Evolutionary conservation across 106 monocot genomes (phyloP), one percentile per base, ranked within the genome.

Genomic region (Dioscorea zingiberensis): DNA sequence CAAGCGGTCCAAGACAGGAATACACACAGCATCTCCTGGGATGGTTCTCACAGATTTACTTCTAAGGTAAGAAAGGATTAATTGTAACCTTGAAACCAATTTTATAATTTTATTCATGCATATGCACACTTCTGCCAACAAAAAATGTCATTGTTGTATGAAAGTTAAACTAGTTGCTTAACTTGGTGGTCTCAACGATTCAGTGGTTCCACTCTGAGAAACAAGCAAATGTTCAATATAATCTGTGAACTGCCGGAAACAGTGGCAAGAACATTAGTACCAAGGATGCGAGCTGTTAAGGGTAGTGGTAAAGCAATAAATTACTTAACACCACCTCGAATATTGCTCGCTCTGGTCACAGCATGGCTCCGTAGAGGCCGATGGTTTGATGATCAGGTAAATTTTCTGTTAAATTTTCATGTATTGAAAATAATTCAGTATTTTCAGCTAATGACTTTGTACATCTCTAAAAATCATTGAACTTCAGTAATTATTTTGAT

Each of bases 231-330:
- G 95, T 97, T 97, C 63, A 97, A 97, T 70, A 85, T 97, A 61
- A 97, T 97, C 32, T 97, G 95, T 18, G 95, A 97, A 78, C 85
- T 91, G 9, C 95, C 95, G n/a, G 91, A 97, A 74, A 97, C 95
- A 38, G 95, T 97, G 26, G 95, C 95, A 15, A 88, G 95, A 69
- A 86, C 91, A 44, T 73, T 97, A 68, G 95, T 84, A 18, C 95
- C 95, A 58, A 80, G 88, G 55, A 97, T 97, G 91, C 77, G 91
- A 72, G 83, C 91, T 44, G 88, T 91, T 7, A 97, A 88, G 66
- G 95, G 95, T 53, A 97, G 69, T 66, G 95, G 95, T 17, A 85
- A 88, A 66, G 95, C 95, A 47, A 74, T 97, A 29, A 91, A 97
- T 63, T 97, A 97, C 66, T 63, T 97, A 64, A 97, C 95, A 60